Evolutionary conservation across 768 basidiomycete species (phyloP).

Genomic region (Boletus barrowsii): DNA sequence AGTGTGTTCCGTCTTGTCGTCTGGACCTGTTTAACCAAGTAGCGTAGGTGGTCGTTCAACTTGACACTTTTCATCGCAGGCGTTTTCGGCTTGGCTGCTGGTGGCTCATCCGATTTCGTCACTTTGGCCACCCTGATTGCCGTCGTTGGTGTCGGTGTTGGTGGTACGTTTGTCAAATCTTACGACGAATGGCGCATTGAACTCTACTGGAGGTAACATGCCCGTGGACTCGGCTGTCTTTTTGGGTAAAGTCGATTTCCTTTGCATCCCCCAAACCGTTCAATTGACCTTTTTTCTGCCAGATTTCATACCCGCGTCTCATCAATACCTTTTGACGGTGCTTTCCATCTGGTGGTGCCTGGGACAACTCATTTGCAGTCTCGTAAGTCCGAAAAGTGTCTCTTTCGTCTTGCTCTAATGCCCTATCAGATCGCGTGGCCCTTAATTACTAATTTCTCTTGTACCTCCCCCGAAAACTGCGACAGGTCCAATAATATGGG

Average conservation of each 20-base stretch:
- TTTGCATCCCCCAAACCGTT: background rate
- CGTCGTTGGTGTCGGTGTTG: slow-evolving; percentile 46
- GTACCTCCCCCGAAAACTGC: slow-evolving; percentile 36
- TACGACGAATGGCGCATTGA: background rate
- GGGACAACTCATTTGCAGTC: slow-evolving; percentile 49
- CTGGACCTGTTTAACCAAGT: background rate
- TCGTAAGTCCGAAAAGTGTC: slow-evolving; percentile 31
- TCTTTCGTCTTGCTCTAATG: background rate
- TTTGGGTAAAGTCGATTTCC: slow-evolving; percentile 33
- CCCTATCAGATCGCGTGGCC: slow-evolving; percentile 53
- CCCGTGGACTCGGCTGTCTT: slow-evolving; percentile 55
- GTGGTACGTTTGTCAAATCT: slow-evolving; percentile 31
- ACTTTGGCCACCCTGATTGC: slow-evolving; percentile 48
- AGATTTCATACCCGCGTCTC: slow-evolving; percentile 51
- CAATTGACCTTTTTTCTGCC: slow-evolving; percentile 11
- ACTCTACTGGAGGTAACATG: slow-evolving; percentile 40
- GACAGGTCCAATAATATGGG: slow-evolving; percentile 53
- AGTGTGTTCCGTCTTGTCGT: slow-evolving; percentile 23
- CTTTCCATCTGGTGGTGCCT: slow-evolving; percentile 60
- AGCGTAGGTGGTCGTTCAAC: slow-evolving; percentile 48
- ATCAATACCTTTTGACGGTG: slow-evolving; percentile 58
- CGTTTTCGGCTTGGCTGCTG: slow-evolving; percentile 51
- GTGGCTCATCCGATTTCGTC: slow-evolving; percentile 44
- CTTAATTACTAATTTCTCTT: slow-evolving; percentile 54
- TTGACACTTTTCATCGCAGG: slow-evolving; percentile 52